phyloP scores from a whole-genome alignment of 129 eudicot genomes.

The carrot (Daucus carota) region DH1_v3.0 NC_030387.2:23447501-23448000 shows the following conservation, averaged over 20 bases:
- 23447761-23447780: not conserved
- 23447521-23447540: not conserved
- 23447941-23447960: not conserved
- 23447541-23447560: not conserved
- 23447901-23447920: too few species aligned
- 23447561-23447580: not conserved
- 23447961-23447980: not conserved
- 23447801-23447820: not conserved
- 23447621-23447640: not conserved
- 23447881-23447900: not conserved
- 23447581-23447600: not conserved
- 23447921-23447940: too few species aligned
- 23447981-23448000: not conserved
- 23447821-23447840: not conserved
- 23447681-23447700: not conserved
- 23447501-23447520: conserved; percentile 2
- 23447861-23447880: not conserved
- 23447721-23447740: not conserved
- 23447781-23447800: not conserved
- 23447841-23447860: too few species aligned
- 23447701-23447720: not conserved
- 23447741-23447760: not conserved
- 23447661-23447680: too few species aligned
- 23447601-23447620: not conserved
- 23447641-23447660: not conserved